Conservation (phyloP, 345 rosid genomes). For the Salix koriyanagi region DNA sequence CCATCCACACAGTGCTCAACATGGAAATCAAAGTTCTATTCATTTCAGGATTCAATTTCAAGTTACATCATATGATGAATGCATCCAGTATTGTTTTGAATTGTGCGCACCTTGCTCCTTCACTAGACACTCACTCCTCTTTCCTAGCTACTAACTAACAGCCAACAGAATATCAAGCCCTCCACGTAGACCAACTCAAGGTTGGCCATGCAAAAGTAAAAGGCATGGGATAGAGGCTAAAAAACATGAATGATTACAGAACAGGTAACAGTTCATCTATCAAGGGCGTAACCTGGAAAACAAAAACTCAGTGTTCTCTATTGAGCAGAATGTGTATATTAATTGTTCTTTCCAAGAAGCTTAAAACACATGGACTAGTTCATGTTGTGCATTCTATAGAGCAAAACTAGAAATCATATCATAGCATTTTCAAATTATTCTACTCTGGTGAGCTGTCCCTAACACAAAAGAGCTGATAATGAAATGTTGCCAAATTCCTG, state of each 20-base stretch:
- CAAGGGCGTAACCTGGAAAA: background rate
- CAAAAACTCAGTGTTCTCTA: background rate
- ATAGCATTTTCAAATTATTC: background rate
- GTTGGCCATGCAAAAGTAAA: background rate
- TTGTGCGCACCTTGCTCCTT: too few relatives aligned
- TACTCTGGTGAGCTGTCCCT: too few relatives aligned
- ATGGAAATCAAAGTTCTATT: background rate
- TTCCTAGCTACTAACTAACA: background rate
- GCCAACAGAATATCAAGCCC: background rate
- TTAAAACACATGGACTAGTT: background rate
- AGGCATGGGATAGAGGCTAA: background rate
- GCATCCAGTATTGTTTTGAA: background rate
- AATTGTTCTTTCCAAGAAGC: background rate
- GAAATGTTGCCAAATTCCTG: too few relatives aligned
- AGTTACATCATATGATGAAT: background rate
- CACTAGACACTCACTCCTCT: background rate
- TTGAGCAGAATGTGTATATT: background rate
- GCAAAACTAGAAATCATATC: background rate
- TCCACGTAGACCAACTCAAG: background rate
- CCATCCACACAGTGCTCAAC: background rate
- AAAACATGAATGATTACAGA: background rate
- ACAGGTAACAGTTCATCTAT: background rate
- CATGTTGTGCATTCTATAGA: background rate
- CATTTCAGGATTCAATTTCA: background rate
- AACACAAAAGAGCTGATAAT: too few relatives aligned